These are phyloP conservation scores for Diospyros kaki DNA, from an alignment of 148 eudicot genomes.

Conservation along the genomic window DNA sequence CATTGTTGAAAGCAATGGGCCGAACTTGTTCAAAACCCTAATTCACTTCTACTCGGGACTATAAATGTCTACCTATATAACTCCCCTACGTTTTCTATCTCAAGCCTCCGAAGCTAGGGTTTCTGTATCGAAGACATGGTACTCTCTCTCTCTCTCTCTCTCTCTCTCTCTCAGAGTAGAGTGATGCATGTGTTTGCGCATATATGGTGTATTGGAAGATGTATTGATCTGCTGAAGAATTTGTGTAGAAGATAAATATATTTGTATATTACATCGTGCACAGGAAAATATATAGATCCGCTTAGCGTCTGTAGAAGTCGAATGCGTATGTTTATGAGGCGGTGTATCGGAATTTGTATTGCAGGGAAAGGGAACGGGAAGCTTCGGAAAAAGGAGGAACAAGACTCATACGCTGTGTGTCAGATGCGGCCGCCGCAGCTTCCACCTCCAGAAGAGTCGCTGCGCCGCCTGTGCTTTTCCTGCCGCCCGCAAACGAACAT, in stretches of 20 bases:
- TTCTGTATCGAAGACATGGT: background rate
- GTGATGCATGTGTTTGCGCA: too few relatives aligned
- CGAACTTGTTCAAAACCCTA: background rate
- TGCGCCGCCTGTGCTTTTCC: constrained; percentile 53
- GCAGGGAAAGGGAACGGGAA: constrained; percentile 53
- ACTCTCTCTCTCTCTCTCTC: background rate
- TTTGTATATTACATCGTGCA: too few relatives aligned
- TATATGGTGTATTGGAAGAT: too few relatives aligned
- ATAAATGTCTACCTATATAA: background rate
- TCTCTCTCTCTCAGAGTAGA: too few relatives aligned
- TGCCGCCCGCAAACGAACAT: constrained; percentile 44
- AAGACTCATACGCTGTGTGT: constrained; percentile 62
- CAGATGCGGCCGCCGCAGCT: constrained; percentile 55
- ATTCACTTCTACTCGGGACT: background rate
- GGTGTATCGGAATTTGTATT: background rate
- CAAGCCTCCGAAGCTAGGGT: background rate
- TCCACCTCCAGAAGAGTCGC: constrained; percentile 59
- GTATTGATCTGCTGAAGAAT: too few relatives aligned
- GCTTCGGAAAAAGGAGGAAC: constrained; percentile 65
- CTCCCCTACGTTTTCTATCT: background rate
- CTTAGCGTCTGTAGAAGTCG: too few relatives aligned
- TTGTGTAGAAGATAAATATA: background rate
- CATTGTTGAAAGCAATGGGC: too few relatives aligned
- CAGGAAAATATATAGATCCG: too few relatives aligned
- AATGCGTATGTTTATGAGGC: background rate